phyloP scores from a whole-genome alignment of 2,329 filamentous ascomycete genomes.

The Fusarium buxicola region DNA sequence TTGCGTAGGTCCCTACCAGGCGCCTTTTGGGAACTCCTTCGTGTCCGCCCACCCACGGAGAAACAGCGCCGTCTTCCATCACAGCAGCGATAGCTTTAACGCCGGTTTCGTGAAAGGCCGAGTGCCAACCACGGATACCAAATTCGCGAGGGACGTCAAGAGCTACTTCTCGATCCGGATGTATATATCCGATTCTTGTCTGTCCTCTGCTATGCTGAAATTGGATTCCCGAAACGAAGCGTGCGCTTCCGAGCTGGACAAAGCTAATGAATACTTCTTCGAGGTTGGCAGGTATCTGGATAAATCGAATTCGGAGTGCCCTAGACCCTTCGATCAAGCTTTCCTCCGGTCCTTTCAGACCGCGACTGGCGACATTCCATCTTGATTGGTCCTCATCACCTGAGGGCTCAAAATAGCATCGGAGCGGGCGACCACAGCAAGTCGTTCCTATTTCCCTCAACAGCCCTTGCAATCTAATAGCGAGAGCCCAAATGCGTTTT shows the following conservation, averaged over 20 bases:
- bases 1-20: background rate
- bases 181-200: conserved; percentile 8
- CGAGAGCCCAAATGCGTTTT: conserved; percentile 20
- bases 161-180: conserved; percentile 1
- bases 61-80: conserved; percentile 1
- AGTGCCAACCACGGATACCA: background rate
- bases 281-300: background rate
- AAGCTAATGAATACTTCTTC: conserved; percentile 9
- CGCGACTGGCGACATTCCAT: conserved; percentile 17
- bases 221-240: conserved; percentile 19
- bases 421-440: conserved; percentile 9
- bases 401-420: conserved; percentile 7
- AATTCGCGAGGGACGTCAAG: background rate
- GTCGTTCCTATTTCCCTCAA: background rate
- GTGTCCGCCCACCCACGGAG: conserved; percentile 11
- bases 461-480: conserved; percentile 1
- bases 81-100: conserved; percentile 2
- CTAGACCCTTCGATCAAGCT: conserved; percentile 8
- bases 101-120: conserved; percentile 13
- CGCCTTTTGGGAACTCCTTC: conserved; percentile 5
- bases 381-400: background rate
- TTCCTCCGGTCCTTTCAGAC: conserved; percentile 2
- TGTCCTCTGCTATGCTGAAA: conserved; percentile 2
- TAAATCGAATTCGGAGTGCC: conserved; percentile 8
- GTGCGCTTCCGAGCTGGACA: background rate